A percentile compares a stretch with the other conserved stretches of the same genome.
Conservation (phyloP, 2,329 filamentous ascomycete genomes). For the Fusarium chaquense region DNA sequence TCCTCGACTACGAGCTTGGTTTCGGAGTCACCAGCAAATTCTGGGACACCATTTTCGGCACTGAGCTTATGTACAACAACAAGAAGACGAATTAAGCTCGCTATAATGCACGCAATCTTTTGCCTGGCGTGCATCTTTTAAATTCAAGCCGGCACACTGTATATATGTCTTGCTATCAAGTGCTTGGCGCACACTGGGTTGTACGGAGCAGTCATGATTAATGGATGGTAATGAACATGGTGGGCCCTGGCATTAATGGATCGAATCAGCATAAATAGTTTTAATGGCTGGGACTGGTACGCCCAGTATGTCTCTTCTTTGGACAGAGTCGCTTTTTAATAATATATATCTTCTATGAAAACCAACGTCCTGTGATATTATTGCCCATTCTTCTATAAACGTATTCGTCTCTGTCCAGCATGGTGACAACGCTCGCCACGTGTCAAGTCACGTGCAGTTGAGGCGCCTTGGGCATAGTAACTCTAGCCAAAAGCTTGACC, state of each 20-base stretch:
- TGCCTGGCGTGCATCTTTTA: slow-evolving; percentile 1
- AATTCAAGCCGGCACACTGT: slow-evolving; percentile 20
- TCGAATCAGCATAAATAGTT: slow-evolving; percentile 40
- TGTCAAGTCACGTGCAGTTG: slow-evolving; percentile 40
- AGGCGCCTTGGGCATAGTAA: slow-evolving; percentile 10
- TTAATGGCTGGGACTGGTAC: slow-evolving; percentile 45
- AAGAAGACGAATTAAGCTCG: slow-evolving; percentile 52
- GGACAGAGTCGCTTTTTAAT: slow-evolving; percentile 42
- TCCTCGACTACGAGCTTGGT: slow-evolving; percentile 96
- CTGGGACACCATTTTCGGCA: slow-evolving; percentile 95
- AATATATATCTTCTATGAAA: slow-evolving; percentile 16
- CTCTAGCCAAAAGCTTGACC: slow-evolving; percentile 42
- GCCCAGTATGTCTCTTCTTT: slow-evolving; percentile 37
- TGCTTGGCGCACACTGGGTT: slow-evolving; percentile 38
- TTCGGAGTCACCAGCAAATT: slow-evolving; percentile 97
- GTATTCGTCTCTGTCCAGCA: neutral
- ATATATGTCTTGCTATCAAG: slow-evolving; percentile 34
- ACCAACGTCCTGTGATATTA: neutral
- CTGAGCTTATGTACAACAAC: slow-evolving; percentile 70
- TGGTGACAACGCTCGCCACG: slow-evolving; percentile 31
- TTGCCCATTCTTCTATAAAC: neutral
- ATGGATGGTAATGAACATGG: slow-evolving; percentile 47
- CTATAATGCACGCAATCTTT: neutral
- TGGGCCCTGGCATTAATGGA: slow-evolving; percentile 44
- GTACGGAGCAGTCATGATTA: slow-evolving; percentile 43